Percentiles rank a stretch among this genome's conserved stretches.
Evolutionary conservation across 768 basidiomycete species (phyloP).

Genomic region (Gloeostereum incarnatum): DNA sequence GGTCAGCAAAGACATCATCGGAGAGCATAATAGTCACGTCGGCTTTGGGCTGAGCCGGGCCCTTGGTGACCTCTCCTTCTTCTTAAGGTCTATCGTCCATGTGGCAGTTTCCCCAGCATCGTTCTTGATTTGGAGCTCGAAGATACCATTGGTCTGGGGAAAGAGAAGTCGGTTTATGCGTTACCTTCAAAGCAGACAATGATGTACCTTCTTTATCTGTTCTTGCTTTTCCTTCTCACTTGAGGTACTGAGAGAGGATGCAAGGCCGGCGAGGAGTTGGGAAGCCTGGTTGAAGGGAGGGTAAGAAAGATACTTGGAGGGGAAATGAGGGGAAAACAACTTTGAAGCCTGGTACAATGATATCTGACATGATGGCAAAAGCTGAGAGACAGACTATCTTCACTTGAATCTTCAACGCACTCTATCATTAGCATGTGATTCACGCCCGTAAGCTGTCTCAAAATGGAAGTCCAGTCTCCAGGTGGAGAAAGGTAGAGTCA

Average conservation of each 20-base stretch:
- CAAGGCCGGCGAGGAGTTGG: background rate
- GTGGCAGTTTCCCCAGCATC: slow-evolving; percentile 55
- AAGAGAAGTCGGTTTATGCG: background rate
- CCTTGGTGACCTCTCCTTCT: slow-evolving; percentile 72
- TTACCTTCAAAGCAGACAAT: background rate
- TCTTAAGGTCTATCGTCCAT: slow-evolving; percentile 95
- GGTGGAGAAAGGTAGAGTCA: too few species aligned
- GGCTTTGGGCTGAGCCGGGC: slow-evolving; percentile 59
- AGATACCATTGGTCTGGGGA: slow-evolving; percentile 73
- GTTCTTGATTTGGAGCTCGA: slow-evolving; percentile 78
- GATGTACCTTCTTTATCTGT: slow-evolving; percentile 65
- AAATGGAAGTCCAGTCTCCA: too few species aligned
- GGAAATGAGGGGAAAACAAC: background rate
- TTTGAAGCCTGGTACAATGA: background rate
- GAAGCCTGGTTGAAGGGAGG: background rate
- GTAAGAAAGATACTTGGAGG: background rate
- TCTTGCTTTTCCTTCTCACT: slow-evolving; percentile 57
- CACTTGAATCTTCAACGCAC: too few species aligned
- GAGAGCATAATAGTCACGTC: slow-evolving; percentile 77
- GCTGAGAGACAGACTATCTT: too few species aligned
- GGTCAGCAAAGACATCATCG: slow-evolving; percentile 64
- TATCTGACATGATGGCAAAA: background rate
- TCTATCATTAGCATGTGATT: too few species aligned
- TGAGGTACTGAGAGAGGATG: too few species aligned
- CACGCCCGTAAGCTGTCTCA: too few species aligned